Base-by-base conservation (phyloP, 2,329 filamentous ascomycete genomes). In the Colletotrichum lindemuthianum region DNA sequence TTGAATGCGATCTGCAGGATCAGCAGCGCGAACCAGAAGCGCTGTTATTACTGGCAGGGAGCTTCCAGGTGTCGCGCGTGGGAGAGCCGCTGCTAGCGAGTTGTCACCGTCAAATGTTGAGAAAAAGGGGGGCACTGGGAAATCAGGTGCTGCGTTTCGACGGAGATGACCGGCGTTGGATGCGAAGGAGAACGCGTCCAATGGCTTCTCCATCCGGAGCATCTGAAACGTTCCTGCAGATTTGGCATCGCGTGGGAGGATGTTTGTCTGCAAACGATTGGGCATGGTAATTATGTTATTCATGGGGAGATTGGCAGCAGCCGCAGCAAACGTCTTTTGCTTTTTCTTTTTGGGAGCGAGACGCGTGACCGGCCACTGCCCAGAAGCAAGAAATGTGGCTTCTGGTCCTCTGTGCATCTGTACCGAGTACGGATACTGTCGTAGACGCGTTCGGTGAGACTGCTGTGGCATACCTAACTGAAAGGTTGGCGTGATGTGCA, bases 1-100 rank as follows among this genome's bases (percentile, higher is more conserved):
- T 63, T 65, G 59, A 60, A 63, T 65, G 47, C 48, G 63, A 65
- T 65, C 58, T 61, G 58, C 61, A 37, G 51, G 63, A 65, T 65
- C 63, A 65, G 59, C 63, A 57, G 41, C 50, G 45, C 47, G 54
- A 45, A 33, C 34, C 50, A 60, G 40, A 43, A 24, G 32, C 39
- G 24, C 16, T n/a, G 11, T 52, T 40, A 47, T 61, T 43, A 61
- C 40, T 24, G 40, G 41, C 45, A n/a, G 40, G 34, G 12, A 63
- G 47, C 39, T n/a, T 12, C 43, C 45, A 39, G 33, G 47, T 33
- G 52, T 44, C 47, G 32, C 51, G 45, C 52, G 40, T n/a, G 37
- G 36, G 39, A 24, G 24, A 45, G 36, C 33, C 45, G 32, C 40
- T 47, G 36, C 39, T 41, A 49, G 36, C 47, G 41, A 52, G 43